Evolutionary conservation across 345 rosid species (phyloP), one percentile per base, ranked within the genome.

Genomic region (Lumnitzera racemosa): DNA sequence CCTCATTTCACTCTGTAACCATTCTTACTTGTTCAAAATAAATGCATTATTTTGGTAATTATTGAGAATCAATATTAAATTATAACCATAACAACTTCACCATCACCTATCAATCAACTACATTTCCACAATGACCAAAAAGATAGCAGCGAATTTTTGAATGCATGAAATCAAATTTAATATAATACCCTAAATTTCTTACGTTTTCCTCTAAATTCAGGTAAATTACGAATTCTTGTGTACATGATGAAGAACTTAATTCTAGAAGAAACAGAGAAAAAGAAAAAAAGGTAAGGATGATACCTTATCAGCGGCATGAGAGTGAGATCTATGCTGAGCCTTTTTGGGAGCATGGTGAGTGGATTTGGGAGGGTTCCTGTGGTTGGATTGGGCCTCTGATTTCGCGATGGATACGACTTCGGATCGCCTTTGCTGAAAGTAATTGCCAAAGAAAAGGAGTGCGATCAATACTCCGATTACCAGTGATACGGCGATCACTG

Each of bases 361-460:
- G 58, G 82, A 76, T 62, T 78, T 86, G 2, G 83, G 50, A 15
- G 80, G 77, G 64, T 82, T 84, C 67, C 73, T 80, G 68, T 74
- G 80, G 67, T 80, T 76, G 24, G 81, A 60, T 16, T 69, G 88
- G 70, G 78, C 80, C 70, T 80, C 96, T 62, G 92, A 69, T 41
- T 76, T 68, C 49, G 86, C 72, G 59, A 88, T 67, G 70, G 97
- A 79, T 63, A 82, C 78, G 56, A 90, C 74, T 68, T 94, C 99
- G 50, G 95, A 88, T 83, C 83, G 74, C 58, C 95, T 78, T 71
- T 88, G 77, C 70, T 66, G 73, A 62, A 86, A 83, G 80, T 90
- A 90, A 78, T 55, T 81, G 53, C 75, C 81, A 83, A 94, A 79
- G 96, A 94, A 94, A 56, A 84, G 0, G 51, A 83, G 65, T 59